Evolutionary conservation across 305 asterid genomes (phyloP), one percentile per base, ranked within the genome.

Genomic region (Fraxinus xanthoxyloides): DNA sequence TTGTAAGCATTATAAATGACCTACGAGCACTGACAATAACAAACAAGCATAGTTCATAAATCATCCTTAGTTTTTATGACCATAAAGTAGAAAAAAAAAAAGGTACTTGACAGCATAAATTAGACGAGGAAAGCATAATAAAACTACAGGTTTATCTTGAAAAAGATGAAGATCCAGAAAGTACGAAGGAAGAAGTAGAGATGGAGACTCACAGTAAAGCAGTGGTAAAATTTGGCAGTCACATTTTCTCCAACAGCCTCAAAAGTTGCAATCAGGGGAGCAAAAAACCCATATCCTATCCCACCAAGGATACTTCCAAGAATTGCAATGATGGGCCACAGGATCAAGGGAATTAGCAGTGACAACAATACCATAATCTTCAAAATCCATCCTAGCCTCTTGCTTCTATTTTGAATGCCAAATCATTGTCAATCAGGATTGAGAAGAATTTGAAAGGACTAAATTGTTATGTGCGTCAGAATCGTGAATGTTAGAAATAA

Each of bases 221-320:
- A 93, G 79, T 90, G 97, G 86, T 79, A 87, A 72, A 88, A 85
- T 79, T 93, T 93, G 21, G 91, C 86, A 0, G 87, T 81, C 56
- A 89, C 92, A 74, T 87, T 83, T 77, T 81, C 90, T 32, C 97
- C 95, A 65, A 90, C 91, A 70, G 94, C 98, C 87, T 93, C 95
- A 79, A 95, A 95, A 43, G 98, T 95, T 8, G 97, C 97, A 38
- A 95, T 85, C 90, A 95, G 81, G 7, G 98, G 97, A 4, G 94
- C 90, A 17, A 93, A 92, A 82, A 91, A 92, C 0, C 97, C 97
- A 4, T 89, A 93, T 2, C 92, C 95, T 21, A 90, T 73, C 81
- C 93, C 97, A 35, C 98, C 98, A 21, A 95, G 77, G 40, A 95
- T 78, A 81, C 97, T 93, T 46, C 94, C 98, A 46, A 80, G 23